These are phyloP conservation scores for Adiantum capillusveneris DNA, from an alignment of 75 land plant genomes.

Conservation along the genomic window DNA sequence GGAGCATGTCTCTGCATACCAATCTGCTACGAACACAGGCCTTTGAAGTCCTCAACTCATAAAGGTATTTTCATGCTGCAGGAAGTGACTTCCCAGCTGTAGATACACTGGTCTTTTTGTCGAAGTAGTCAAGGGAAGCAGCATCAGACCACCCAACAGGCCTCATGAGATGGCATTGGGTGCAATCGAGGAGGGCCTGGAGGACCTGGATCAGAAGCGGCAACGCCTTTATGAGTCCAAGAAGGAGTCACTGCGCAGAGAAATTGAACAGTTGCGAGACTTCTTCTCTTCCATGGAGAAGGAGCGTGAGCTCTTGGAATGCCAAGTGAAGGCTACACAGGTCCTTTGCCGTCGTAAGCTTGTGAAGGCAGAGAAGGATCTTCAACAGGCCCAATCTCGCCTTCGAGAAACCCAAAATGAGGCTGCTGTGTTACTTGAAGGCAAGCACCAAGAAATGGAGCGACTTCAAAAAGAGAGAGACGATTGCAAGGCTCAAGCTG, in stretches of 20 bases:
- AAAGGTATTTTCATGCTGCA: too few species aligned
- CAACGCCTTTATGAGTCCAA: not conserved
- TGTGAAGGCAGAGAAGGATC: slow-evolving; percentile 4
- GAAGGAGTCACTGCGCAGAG: not conserved
- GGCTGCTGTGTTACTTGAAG: not conserved
- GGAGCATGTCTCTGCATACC: too few species aligned
- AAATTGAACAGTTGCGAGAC: slow-evolving; percentile 1
- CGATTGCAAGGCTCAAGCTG: not conserved
- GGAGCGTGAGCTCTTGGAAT: not conserved
- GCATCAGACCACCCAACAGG: too few species aligned
- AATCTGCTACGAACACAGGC: too few species aligned
- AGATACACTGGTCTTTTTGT: too few species aligned
- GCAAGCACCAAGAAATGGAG: slow-evolving; percentile 6
- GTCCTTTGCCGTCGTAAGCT: not conserved
- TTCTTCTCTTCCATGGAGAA: slow-evolving; percentile 4
- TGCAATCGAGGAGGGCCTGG: not conserved
- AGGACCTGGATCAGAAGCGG: not conserved
- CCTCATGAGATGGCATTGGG: too few species aligned
- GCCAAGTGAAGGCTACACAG: slow-evolving; percentile 1
- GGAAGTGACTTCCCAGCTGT: too few species aligned
- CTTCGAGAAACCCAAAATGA: not conserved
- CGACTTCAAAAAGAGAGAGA: slow-evolving; percentile 3
- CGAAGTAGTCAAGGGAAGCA: too few species aligned
- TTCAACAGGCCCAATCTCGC: not conserved
- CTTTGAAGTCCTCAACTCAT: too few species aligned